Conservation (phyloP, 2,329 filamentous ascomycete genomes). For the Teratosphaeria zuluensis region DNA sequence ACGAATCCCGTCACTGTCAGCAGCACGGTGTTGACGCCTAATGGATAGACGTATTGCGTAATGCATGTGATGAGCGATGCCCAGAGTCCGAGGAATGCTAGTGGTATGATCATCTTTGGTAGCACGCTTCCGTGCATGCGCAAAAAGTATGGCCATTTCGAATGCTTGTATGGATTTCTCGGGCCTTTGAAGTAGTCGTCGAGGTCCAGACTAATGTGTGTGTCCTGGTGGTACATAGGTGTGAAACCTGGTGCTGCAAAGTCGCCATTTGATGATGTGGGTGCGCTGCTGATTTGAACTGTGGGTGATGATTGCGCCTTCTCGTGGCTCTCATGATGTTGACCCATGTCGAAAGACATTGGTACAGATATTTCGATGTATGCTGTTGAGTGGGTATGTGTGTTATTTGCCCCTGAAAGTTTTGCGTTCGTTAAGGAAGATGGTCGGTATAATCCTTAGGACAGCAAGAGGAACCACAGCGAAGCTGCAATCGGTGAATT, state of each 20-base stretch:
- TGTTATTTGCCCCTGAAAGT: background rate
- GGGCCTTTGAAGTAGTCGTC: constrained; percentile 41
- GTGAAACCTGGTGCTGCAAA: background rate
- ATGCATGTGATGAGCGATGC: constrained; percentile 55
- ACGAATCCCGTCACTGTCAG: constrained; percentile 74
- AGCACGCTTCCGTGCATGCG: constrained; percentile 67
- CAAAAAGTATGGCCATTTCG: constrained; percentile 66
- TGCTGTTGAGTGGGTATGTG: background rate
- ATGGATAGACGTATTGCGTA: constrained; percentile 33
- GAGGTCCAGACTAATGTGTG: constrained; percentile 5
- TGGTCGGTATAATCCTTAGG: background rate
- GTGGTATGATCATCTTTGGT: constrained; percentile 53
- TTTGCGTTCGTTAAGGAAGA: background rate
- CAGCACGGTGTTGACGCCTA: constrained; percentile 55
- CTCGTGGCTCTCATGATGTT: background rate
- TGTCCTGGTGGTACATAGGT: background rate
- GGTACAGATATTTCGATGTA: background rate
- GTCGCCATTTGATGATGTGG: background rate
- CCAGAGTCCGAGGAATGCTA: constrained; percentile 46
- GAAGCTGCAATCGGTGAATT: background rate
- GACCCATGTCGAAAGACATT: background rate
- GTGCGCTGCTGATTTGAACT: background rate
- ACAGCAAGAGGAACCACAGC: background rate
- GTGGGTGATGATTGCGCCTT: background rate
- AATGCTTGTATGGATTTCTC: constrained; percentile 61